A percentile compares a stretch with the other conserved stretches of the same genome.
phyloP scores from a whole-genome alignment of 2,329 filamentous ascomycete species.

The Eutypella sp. region DNA sequence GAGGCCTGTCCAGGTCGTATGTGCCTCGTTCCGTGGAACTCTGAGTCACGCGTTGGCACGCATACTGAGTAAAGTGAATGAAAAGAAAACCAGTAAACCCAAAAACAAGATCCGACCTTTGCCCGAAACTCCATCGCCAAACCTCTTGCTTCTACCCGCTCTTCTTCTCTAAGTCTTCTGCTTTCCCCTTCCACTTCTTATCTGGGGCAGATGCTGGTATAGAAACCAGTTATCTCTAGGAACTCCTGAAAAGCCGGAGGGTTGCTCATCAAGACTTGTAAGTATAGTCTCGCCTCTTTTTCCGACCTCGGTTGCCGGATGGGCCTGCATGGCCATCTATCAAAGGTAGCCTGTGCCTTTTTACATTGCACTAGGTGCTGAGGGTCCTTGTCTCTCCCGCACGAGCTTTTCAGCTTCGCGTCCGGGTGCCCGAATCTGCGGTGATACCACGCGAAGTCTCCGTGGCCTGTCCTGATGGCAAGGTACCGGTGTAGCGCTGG shows the following conservation, averaged over 20 bases:
- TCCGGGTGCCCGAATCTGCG: neutral
- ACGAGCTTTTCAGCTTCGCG: neutral
- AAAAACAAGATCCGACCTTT: too few relatives aligned
- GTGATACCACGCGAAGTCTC: neutral
- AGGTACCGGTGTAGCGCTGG: neutral
- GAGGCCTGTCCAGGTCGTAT: too few relatives aligned
- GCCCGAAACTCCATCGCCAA: too few relatives aligned
- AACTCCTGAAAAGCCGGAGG: neutral
- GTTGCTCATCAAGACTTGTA: neutral
- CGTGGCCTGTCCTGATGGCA: neutral
- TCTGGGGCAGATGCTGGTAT: too few relatives aligned
- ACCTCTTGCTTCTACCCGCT: too few relatives aligned
- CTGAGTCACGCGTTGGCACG: too few relatives aligned
- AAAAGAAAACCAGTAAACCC: too few relatives aligned
- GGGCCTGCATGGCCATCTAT: neutral
- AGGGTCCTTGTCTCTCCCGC: neutral
- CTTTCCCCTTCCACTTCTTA: too few relatives aligned
- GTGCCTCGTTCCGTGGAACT: too few relatives aligned
- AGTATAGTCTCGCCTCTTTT: neutral
- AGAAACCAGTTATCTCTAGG: neutral
- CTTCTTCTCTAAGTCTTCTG: too few relatives aligned
- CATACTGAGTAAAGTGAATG: too few relatives aligned
- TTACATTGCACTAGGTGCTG: neutral
- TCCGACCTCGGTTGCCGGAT: neutral
- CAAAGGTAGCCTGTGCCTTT: neutral